phyloP scores from a whole-genome alignment of 2,329 filamentous ascomycete species.

The Hortaea sp. region DNA sequence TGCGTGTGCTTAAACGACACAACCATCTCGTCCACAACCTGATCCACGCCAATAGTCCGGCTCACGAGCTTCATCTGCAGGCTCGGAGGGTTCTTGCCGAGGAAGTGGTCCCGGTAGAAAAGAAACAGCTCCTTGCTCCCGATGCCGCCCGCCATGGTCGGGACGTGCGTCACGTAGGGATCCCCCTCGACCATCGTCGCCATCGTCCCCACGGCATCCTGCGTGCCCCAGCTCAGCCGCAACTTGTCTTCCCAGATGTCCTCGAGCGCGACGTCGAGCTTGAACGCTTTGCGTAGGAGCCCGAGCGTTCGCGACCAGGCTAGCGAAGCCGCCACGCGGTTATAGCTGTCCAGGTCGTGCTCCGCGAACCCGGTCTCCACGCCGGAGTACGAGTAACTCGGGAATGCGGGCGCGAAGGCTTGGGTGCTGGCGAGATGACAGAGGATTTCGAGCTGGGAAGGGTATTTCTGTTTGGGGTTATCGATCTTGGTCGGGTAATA shows the following conservation, averaged over 20 bases:
- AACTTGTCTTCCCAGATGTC: conserved; percentile 28
- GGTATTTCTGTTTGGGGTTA: conserved; percentile 28
- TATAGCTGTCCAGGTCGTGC: conserved; percentile 27
- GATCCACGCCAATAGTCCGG: conserved; percentile 46
- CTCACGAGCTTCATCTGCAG: conserved; percentile 45
- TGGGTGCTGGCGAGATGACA: conserved; percentile 33
- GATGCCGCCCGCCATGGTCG: conserved; percentile 35
- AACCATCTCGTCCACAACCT: conserved; percentile 50
- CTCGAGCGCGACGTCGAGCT: conserved; percentile 22
- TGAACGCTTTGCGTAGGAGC: conserved; percentile 23
- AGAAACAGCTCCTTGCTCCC: conserved; percentile 31
- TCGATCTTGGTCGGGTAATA: conserved; percentile 34
- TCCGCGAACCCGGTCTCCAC: conserved; percentile 34
- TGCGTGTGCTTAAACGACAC: conserved; percentile 47
- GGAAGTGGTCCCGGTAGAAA: conserved; percentile 50
- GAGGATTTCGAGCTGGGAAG: conserved; percentile 27
- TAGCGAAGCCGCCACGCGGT: conserved; percentile 31
- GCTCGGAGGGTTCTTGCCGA: conserved; percentile 43
- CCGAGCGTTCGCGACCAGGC: conserved; percentile 34
- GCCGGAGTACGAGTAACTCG: conserved; percentile 30
- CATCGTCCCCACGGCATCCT: conserved; percentile 21
- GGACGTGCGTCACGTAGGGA: conserved; percentile 28
- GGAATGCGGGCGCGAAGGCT: conserved; percentile 27
- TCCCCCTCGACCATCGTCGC: conserved; percentile 15
- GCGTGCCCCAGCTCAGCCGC: conserved; percentile 10